phyloP scores from a whole-genome alignment of 2,329 filamentous ascomycete species.

The Trichoderma gracile region DNA sequence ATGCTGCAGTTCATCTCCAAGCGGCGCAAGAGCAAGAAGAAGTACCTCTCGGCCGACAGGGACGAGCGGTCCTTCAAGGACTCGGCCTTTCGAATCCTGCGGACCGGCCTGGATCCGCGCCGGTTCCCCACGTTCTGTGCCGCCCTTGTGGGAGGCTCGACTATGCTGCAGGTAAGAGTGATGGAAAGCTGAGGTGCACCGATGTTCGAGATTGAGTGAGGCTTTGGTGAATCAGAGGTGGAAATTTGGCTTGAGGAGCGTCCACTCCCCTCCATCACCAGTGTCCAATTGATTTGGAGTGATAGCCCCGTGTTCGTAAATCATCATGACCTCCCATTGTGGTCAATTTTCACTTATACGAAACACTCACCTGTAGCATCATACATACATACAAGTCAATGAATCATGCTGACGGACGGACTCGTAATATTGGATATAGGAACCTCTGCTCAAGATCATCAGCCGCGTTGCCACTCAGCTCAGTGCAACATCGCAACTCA shows the following conservation, averaged over 20 bases:
- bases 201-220: neutral
- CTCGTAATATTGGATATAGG: conserved; percentile 28
- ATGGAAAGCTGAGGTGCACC: neutral
- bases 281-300: neutral
- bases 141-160: conserved; percentile 59
- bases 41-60: conserved; percentile 34
- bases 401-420: conserved; percentile 10
- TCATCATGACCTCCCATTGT: neutral
- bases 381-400: neutral
- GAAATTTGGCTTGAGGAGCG: neutral
- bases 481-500: conserved; percentile 32
- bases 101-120: conserved; percentile 53
- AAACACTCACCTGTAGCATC: neutral
- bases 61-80: conserved; percentile 38
- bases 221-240: neutral
- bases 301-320: neutral
- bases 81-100: conserved; percentile 46
- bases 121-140: conserved; percentile 66
- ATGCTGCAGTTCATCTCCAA: conserved; percentile 52
- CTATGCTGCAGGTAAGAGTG: conserved; percentile 57
- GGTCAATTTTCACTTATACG: neutral
- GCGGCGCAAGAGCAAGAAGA: conserved; percentile 36
- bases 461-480: conserved; percentile 32
- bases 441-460: conserved; percentile 37
- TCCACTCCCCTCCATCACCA: neutral